Base-by-base conservation (phyloP, 2,329 filamentous ascomycete genomes). In the Camillea tinctor region DNA sequence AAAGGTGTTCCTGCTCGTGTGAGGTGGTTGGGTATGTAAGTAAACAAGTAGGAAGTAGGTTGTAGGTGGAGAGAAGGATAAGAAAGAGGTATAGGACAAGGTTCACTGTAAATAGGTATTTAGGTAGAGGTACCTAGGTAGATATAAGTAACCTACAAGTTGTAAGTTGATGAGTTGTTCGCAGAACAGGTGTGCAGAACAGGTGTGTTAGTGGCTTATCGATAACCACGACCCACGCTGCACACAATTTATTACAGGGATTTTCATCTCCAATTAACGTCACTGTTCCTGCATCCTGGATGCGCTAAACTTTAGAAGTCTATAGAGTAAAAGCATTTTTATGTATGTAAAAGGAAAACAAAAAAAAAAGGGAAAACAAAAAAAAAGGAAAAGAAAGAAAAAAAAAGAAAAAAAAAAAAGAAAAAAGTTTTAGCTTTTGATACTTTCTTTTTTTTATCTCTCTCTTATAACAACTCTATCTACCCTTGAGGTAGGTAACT, bases 241-340 rank as follows among this genome's bases (percentile, higher is more conserved):
- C 36, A 44, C 36, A n/a, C 15, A 40, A 61, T 26, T 56, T 53
- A 54, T 63, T 55, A 55, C 54, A 50, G 50, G 50, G 50, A 51
- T 51, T 21, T n/a, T n/a, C n/a, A 19, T 50, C 50, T 21, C 15
- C 24, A 24, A 23, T 22, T n/a, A 9, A 56, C 44, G 30, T 56
- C 50, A 57, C 55, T 55, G 49, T 52, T 44, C 36, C 36, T 44
- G 36, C 36, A n/a, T 44, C 17, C 17, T n/a, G 15, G 17, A 17
- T n/a, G 36, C 22, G 50, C 50, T 21, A 51, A n/a, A 51, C 22
- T 51, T 51, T 22, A 51, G 2, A n/a, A 44, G n/a, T 15, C 11
- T 50, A 22, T 50, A 7, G 48, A 13, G n/a, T 19, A 50, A 21
- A 2, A 5, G n/a, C n/a, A 19, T 50, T 50, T 21, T 30, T n/a